Evolutionary conservation across 352 stramenopile genomes (phyloP).

Genomic region (Pythium volutum): DNA sequence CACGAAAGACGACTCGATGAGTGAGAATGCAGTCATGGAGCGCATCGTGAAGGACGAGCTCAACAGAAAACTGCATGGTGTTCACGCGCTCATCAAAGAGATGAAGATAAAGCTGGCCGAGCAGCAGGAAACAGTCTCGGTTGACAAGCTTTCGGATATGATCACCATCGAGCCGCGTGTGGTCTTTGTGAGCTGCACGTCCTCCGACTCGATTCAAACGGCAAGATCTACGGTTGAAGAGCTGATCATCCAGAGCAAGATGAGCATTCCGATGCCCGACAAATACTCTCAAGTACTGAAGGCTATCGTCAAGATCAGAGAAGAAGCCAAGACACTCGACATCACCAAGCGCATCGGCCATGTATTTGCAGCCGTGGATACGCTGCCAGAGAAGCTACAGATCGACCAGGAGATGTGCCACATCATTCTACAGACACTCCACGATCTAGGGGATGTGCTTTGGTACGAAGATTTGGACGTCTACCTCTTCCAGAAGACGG

Average conservation of each 20-base stretch:
- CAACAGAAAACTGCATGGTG: not conserved
- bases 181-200: not conserved
- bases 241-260: not conserved
- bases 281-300: not conserved
- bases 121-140: not conserved
- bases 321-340: not conserved
- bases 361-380: not conserved
- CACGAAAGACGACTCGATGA: slow-evolving; percentile 5
- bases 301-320: not conserved
- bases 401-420: not conserved
- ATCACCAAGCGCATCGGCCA: not conserved
- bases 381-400: not conserved
- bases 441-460: slow-evolving; percentile 11
- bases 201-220: not conserved
- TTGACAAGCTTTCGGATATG: not conserved
- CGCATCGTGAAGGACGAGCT: not conserved
- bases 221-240: not conserved
- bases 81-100: not conserved
- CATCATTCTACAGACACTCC: slow-evolving; percentile 5
- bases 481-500: not conserved
- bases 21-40: not conserved
- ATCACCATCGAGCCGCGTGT: not conserved
- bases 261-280: not conserved
- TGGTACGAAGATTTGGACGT: slow-evolving; percentile 1
- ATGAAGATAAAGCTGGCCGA: not conserved